A percentile compares a stretch with the other conserved stretches of the same genome.
Evolutionary conservation across 192 early-diverging fungal species (phyloP).

Genomic region (Kappamyces sp.): DNA sequence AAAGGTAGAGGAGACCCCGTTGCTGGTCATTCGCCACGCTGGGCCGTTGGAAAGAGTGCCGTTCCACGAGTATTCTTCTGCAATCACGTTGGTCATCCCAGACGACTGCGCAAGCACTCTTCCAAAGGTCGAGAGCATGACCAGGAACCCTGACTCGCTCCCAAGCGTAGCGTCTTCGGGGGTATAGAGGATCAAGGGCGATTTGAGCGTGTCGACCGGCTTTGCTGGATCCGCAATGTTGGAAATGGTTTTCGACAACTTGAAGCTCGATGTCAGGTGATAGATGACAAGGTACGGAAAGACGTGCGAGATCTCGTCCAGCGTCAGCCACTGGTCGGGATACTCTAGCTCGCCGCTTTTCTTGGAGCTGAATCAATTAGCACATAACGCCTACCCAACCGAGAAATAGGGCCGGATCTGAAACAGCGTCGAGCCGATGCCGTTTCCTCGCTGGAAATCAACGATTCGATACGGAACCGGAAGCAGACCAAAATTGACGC

Average conservation of each 20-base stretch:
- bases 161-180: slow-evolving; percentile 27
- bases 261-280: slow-evolving; percentile 40
- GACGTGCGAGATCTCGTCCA: not conserved
- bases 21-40: slow-evolving; percentile 33
- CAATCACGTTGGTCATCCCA: slow-evolving; percentile 10
- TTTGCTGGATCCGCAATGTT: slow-evolving; percentile 43
- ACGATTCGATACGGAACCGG: not conserved
- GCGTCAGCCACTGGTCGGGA: not conserved
- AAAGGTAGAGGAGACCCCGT: slow-evolving; percentile 28
- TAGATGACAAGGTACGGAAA: slow-evolving; percentile 33
- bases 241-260: slow-evolving; percentile 31
- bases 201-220: slow-evolving; percentile 27
- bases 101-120: slow-evolving; percentile 23
- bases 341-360: not conserved
- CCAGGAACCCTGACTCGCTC: slow-evolving; percentile 17
- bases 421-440: not conserved
- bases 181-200: slow-evolving; percentile 44
- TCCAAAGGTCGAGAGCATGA: slow-evolving; percentile 38
- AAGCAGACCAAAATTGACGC: slow-evolving; percentile 33
- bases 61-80: slow-evolving; percentile 47
- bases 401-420: slow-evolving; percentile 10
- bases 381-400: not conserved
- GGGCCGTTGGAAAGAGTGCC: slow-evolving; percentile 1
- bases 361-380: not conserved
- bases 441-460: not conserved